phyloP scores from a whole-genome alignment of 1,139 yeast genomes.

The Pneumocystis oryctolagi region DNA sequence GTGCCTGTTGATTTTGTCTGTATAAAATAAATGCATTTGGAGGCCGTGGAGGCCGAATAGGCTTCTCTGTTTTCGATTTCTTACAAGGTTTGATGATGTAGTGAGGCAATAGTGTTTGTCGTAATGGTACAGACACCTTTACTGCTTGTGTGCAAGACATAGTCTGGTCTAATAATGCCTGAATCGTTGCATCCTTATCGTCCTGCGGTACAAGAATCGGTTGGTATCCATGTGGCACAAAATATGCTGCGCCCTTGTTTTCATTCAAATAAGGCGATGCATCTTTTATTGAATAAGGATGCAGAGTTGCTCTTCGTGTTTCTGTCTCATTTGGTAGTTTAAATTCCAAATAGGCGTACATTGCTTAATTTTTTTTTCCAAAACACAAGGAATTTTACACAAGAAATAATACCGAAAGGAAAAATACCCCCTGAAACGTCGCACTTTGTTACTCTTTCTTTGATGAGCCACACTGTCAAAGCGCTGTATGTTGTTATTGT shows the following conservation, averaged over 20 bases:
- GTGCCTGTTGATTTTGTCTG: slow-evolving; percentile 8
- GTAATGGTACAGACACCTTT: slow-evolving; percentile 1
- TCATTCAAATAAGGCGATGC: slow-evolving; percentile 4
- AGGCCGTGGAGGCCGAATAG: slow-evolving; percentile 8
- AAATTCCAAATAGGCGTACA: not conserved
- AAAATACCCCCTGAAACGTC: too few species aligned
- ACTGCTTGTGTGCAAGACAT: not conserved
- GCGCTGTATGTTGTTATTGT: too few species aligned
- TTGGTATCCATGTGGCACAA: slow-evolving; percentile 9
- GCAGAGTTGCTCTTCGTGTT: not conserved
- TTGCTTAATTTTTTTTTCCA: too few species aligned
- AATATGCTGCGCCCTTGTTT: slow-evolving; percentile 8
- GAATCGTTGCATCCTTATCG: not conserved
- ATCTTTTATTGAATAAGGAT: slow-evolving; percentile 8
- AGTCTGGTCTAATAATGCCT: not conserved
- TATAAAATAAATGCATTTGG: slow-evolving; percentile 12
- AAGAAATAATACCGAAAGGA: too few species aligned
- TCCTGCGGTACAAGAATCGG: slow-evolving; percentile 7
- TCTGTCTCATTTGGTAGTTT: not conserved
- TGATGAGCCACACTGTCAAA: too few species aligned
- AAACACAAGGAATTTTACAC: too few species aligned
- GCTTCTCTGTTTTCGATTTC: not conserved
- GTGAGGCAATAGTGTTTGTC: slow-evolving; percentile 3
- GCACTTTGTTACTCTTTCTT: too few species aligned
- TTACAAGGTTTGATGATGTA: slow-evolving; percentile 1